A percentile compares a stretch with the other conserved stretches of the same genome.
Conservation (phyloP, 257 asterid genomes). For the Solanum okadae region DNA sequence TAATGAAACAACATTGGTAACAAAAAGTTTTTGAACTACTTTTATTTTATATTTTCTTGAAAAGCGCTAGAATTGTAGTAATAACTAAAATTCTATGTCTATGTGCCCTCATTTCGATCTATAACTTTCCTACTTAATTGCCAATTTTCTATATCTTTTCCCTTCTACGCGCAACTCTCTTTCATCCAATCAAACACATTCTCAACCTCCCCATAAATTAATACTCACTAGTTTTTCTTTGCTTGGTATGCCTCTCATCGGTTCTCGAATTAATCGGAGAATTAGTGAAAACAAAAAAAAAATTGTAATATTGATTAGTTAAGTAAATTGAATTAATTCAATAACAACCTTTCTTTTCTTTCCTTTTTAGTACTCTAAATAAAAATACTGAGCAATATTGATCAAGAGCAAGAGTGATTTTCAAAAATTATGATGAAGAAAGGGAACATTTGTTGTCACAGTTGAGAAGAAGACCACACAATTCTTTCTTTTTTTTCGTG, state of each 20-base stretch:
- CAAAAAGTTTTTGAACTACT: not conserved
- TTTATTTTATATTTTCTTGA: no score
- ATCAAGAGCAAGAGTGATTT: not conserved
- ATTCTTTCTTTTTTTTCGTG: not conserved
- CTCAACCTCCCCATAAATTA: not conserved
- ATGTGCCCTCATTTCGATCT: not conserved
- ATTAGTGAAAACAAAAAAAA: not conserved
- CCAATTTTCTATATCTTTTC: not conserved
- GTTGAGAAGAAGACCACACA: not conserved
- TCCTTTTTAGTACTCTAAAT: not conserved
- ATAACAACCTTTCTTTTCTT: not conserved
- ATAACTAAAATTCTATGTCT: not conserved
- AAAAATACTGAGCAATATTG: not conserved
- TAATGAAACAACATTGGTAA: not conserved
- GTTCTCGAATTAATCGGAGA: not conserved
- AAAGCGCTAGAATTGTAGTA: not conserved
- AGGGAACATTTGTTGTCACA: not conserved
- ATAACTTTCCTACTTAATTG: not conserved
- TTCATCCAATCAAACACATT: not conserved
- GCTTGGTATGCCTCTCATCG: not conserved
- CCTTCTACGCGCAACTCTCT: not conserved
- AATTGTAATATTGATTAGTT: not conserved
- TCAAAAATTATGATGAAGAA: not conserved
- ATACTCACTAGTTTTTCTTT: not conserved
- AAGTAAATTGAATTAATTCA: not conserved